Evolutionary conservation across 73 alveolate species (phyloP).

Genomic region (Blepharisma japonicum): DNA sequence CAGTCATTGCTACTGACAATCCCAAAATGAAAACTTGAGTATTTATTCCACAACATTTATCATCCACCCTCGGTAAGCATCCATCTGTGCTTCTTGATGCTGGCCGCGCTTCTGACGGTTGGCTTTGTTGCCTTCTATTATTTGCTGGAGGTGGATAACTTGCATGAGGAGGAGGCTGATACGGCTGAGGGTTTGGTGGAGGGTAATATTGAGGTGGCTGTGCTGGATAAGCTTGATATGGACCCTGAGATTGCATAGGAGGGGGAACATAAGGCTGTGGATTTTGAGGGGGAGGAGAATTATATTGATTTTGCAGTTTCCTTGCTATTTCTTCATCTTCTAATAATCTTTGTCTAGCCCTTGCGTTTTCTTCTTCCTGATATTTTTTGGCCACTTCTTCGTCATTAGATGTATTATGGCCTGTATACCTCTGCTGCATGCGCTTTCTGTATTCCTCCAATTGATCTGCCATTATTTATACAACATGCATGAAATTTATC

Average conservation of each 20-base stretch:
- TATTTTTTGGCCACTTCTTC: neutral
- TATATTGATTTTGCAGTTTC: neutral
- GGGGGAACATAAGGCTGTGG: conserved; percentile 15
- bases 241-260: neutral
- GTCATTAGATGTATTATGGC: neutral
- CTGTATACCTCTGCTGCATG: conserved; percentile 19
- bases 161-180: neutral
- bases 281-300: neutral
- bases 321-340: conserved; percentile 25
- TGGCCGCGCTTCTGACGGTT: neutral
- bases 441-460: conserved; percentile 13
- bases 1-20: neutral
- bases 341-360: neutral
- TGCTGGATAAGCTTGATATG: neutral
- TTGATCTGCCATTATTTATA: conserved; percentile 13
- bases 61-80: neutral
- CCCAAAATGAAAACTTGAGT: conserved; percentile 12
- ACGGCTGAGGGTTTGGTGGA: neutral
- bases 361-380: conserved; percentile 2
- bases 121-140: neutral
- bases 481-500: no score
- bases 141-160: neutral
- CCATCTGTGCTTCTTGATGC: neutral
- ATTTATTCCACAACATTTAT: conserved; percentile 25
- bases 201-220: neutral